A percentile compares a stretch with the other conserved stretches of the same genome.
phyloP scores from a whole-genome alignment of 495 filamentous ascomycete species.

The Neurospora sp. region DNA sequence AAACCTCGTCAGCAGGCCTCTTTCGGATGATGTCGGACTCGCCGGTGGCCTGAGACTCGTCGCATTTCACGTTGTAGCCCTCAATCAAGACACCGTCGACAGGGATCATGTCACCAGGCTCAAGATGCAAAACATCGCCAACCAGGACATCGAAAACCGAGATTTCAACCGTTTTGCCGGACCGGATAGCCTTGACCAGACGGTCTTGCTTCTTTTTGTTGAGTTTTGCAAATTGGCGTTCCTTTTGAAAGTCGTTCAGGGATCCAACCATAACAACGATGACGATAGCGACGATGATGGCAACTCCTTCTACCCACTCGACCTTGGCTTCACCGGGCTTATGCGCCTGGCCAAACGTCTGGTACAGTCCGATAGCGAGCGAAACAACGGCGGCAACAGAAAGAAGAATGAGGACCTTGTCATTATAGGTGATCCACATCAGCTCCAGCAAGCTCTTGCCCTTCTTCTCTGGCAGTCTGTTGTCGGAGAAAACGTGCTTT shows the following conservation, averaged over 20 bases:
- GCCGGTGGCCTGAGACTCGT: conserved; percentile 76
- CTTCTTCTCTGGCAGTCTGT: conserved; percentile 64
- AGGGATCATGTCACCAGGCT: conserved; percentile 66
- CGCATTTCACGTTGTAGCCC: conserved; percentile 67
- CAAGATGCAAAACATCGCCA: conserved; percentile 63
- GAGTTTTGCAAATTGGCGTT: conserved; percentile 67
- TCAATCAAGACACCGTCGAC: conserved; percentile 66
- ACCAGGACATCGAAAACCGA: conserved; percentile 64
- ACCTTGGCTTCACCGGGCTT: conserved; percentile 37
- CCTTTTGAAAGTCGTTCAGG: conserved; percentile 70
- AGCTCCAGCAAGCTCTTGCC: conserved; percentile 60
- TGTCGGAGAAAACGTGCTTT: conserved; percentile 60
- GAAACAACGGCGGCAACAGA: conserved; percentile 65
- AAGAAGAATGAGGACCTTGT: conserved; percentile 71
- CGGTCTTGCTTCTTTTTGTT: conserved; percentile 77
- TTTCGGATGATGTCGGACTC: conserved; percentile 78
- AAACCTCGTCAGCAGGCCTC: conserved; percentile 65
- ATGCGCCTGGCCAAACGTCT: conserved; percentile 41
- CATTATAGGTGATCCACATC: conserved; percentile 81
- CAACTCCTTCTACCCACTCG: conserved; percentile 74
- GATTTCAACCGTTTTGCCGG: conserved; percentile 60
- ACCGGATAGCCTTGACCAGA: conserved; percentile 64
- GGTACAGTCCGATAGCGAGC: conserved; percentile 62
- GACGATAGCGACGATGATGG: conserved; percentile 64
- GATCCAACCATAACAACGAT: conserved; percentile 70